Conservation (phyloP, 1,284 basidiomycete species). For the Cutaneotrichosporon dermatis region DNA sequence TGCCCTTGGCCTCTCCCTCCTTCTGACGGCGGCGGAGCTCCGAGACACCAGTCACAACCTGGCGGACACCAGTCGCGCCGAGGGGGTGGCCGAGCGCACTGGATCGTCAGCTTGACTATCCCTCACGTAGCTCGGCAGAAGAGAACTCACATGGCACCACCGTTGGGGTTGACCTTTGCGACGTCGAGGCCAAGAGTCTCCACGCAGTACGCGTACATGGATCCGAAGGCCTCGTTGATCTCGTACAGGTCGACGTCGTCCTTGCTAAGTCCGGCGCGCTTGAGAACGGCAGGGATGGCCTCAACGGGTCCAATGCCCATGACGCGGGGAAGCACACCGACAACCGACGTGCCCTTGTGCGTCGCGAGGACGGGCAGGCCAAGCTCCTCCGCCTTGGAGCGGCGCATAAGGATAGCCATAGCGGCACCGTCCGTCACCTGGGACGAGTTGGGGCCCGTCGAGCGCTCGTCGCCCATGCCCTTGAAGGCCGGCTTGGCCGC, state of each 20-base stretch:
- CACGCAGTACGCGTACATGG: constrained; percentile 72
- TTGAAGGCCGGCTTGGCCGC: constrained; percentile 79
- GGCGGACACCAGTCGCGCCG: constrained; percentile 27
- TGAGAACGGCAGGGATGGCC: constrained; percentile 62
- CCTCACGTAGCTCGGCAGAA: no score
- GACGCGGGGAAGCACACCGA: constrained; percentile 68
- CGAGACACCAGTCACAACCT: constrained; percentile 31
- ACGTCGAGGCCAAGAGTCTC: constrained; percentile 64
- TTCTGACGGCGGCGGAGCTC: constrained; percentile 26
- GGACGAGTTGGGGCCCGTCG: constrained; percentile 73
- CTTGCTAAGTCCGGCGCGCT: constrained; percentile 61
- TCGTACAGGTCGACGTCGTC: constrained; percentile 84
- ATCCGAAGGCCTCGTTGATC: constrained; percentile 82
- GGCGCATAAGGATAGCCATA: constrained; percentile 78
- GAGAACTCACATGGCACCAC: constrained; percentile 52
- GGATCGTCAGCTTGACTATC: no score
- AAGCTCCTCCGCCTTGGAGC: constrained; percentile 73
- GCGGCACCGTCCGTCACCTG: constrained; percentile 86
- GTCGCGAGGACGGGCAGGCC: constrained; percentile 71
- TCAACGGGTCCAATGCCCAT: constrained; percentile 77
- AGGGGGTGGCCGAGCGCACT: constrained; percentile 22
- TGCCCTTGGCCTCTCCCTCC: constrained; percentile 10
- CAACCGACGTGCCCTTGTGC: constrained; percentile 68
- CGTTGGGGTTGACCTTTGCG: constrained; percentile 79
- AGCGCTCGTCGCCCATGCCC: constrained; percentile 72